phyloP scores from a whole-genome alignment of 148 eudicot species.

The Cornus controversa region DNA sequence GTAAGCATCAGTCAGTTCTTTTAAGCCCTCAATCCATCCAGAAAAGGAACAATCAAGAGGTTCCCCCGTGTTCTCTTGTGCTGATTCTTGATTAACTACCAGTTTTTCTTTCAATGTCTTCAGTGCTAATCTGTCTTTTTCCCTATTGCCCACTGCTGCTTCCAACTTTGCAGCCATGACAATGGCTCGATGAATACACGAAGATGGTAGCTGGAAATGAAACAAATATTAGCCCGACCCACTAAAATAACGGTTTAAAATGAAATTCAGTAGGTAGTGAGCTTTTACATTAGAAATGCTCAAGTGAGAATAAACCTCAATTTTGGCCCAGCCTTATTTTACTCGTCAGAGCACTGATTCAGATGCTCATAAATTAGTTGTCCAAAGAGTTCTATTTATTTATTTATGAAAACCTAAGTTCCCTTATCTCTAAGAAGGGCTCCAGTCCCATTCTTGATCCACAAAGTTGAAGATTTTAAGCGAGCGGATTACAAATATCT shows the following conservation, averaged over 20 bases:
- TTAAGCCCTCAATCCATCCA: slow-evolving; percentile 19
- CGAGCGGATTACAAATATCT: no score
- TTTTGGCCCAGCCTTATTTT: not conserved
- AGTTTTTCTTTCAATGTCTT: slow-evolving; percentile 10
- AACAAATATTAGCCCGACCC: not conserved
- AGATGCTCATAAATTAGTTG: no score
- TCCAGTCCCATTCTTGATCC: no score
- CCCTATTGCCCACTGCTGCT: slow-evolving; percentile 46
- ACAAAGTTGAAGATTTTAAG: no score
- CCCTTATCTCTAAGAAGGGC: no score
- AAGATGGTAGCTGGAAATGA: slow-evolving; percentile 63
- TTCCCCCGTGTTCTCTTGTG: no score
- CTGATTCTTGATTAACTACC: slow-evolving; percentile 9
- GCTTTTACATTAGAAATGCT: not conserved
- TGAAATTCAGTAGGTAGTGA: not conserved
- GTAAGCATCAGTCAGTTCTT: slow-evolving; percentile 22
- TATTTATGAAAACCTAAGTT: not conserved
- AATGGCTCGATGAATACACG: slow-evolving; percentile 64
- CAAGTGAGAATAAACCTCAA: not conserved
- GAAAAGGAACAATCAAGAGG: no score
- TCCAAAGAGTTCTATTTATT: not conserved
- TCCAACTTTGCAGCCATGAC: slow-evolving; percentile 75
- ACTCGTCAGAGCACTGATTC: no score
- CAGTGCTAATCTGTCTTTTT: slow-evolving; percentile 17
- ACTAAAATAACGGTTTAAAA: not conserved